Conservation (phyloP, 1,284 basidiomycete genomes). For the Cryptococcus sp. region DNA sequence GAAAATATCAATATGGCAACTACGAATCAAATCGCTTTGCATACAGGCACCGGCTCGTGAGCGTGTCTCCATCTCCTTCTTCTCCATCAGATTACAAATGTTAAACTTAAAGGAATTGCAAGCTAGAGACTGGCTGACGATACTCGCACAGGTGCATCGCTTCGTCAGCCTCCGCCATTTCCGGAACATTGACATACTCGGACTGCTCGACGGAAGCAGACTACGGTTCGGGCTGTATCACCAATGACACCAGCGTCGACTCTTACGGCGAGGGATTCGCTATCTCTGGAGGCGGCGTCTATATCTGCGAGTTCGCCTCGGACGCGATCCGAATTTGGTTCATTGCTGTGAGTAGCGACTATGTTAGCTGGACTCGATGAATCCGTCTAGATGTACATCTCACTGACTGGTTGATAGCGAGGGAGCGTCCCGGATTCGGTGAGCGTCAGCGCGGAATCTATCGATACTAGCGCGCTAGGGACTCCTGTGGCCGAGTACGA, state of each 20-base stretch:
- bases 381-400: slow-evolving; percentile 4
- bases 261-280: slow-evolving; percentile 70
- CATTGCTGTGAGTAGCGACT: slow-evolving; percentile 61
- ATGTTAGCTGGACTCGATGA: not conserved
- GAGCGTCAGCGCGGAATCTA: slow-evolving; percentile 57
- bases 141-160: slow-evolving; percentile 26
- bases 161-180: slow-evolving; percentile 18
- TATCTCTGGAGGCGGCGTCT: slow-evolving; percentile 66
- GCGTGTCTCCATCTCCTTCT: slow-evolving; percentile 16
- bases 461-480: slow-evolving; percentile 68
- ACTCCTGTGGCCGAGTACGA: slow-evolving; percentile 70
- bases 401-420: slow-evolving; percentile 51
- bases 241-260: slow-evolving; percentile 58
- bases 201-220: slow-evolving; percentile 45
- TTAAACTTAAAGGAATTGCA: not conserved
- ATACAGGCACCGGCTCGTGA: slow-evolving; percentile 24
- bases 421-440: slow-evolving; percentile 62
- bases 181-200: slow-evolving; percentile 28
- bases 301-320: slow-evolving; percentile 67
- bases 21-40: slow-evolving; percentile 48
- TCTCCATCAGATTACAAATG: not conserved
- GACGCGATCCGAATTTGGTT: slow-evolving; percentile 67
- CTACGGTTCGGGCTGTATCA: slow-evolving; percentile 65
- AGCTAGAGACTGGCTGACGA: not conserved
- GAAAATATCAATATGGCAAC: slow-evolving; percentile 46